These are phyloP conservation scores for Monosporascus sp. DNA, from an alignment of 2,329 filamentous ascomycete genomes.

Conservation along the genomic window DNA sequence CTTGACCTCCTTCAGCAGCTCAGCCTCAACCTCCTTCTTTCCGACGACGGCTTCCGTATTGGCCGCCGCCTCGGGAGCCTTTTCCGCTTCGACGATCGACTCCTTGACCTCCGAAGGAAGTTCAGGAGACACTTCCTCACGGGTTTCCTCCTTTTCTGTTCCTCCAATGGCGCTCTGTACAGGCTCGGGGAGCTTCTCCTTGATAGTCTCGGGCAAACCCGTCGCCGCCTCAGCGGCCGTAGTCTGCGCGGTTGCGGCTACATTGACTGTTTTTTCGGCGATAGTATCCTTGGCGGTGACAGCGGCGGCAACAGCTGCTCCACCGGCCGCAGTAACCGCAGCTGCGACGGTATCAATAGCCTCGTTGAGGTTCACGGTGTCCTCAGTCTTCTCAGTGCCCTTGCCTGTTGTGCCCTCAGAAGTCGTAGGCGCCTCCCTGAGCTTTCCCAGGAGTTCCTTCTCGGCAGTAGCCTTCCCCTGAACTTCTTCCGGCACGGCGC, in stretches of 20 bases:
- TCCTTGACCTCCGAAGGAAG: constrained; percentile 53
- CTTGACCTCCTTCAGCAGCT: constrained; percentile 63
- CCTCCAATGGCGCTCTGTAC: constrained; percentile 43
- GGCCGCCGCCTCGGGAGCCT: constrained; percentile 64
- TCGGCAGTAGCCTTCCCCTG: constrained; percentile 67
- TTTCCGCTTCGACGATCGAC: constrained; percentile 51
- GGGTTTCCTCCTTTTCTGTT: constrained; percentile 35
- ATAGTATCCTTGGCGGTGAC: constrained; percentile 35
- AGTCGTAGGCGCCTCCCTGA: constrained; percentile 54
- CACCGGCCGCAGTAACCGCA: constrained; percentile 35
- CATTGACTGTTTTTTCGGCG: constrained; percentile 34
- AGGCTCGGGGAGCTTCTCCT: constrained; percentile 43
- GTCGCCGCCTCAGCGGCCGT: constrained; percentile 28
- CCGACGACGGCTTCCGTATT: constrained; percentile 65
- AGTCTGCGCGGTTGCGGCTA: constrained; percentile 25
- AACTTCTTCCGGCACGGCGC: constrained; percentile 59
- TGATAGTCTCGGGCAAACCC: constrained; percentile 48
- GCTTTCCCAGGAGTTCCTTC: constrained; percentile 62
- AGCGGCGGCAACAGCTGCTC: constrained; percentile 27
- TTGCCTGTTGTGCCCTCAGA: constrained; percentile 49
- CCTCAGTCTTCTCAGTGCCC: constrained; percentile 48
- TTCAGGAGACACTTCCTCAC: constrained; percentile 41
- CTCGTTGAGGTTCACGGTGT: constrained; percentile 34
- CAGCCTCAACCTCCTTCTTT: constrained; percentile 68
- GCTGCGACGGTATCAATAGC: constrained; percentile 36